Evolutionary conservation across 73 alveolate genomes (phyloP), one percentile per base, ranked within the genome.

Genomic region (Paramecium caudatum): DNA sequence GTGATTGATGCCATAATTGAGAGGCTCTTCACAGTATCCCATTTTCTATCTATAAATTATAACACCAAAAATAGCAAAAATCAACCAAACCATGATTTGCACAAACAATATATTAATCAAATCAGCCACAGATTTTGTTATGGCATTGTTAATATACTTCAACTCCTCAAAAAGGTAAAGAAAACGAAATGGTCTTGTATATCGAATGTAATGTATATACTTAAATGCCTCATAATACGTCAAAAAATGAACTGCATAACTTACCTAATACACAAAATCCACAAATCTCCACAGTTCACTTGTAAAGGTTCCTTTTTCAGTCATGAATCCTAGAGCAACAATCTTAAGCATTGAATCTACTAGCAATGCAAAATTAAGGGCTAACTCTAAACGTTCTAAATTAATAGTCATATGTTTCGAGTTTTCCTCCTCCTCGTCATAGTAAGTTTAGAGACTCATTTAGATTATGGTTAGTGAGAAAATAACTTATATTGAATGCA

Each of bases 21-120:
- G 21, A 3, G 62, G 68, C 36, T 74, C 34, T 19, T 74, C 88
- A 74, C 88, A 74, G 32, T 74, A 74, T 37, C 88, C 88, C 69
- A 74, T 36, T 17, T 74, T 37, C 36, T 74, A 30, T 17, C 43
- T 74, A 25, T 74, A 74, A 19, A 74, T 74, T 36, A 41, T 37
- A 9, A 74, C 69, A 21, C 88, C 88, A 74, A 74, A 74, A 8
- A 74, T 37, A 1, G 88, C 88, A 43, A 74, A 74, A 19, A 74
- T 23, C 2, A 74, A 41, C 88, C 88, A 74, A 1, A 74, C 70
- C 88, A 74, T 74, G 3, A 74, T 15, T 74, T 74, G 10, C 36
- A 74, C 47, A 41, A 74, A 27, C 43, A 74, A 10, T 3, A 74
- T 45, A 19, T 74, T 74, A 19, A 41, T 74, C 47, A 74, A 43